Evolutionary conservation across 2,329 filamentous ascomycete species (phyloP), one percentile per base, ranked within the genome.

Genomic region (Alternaria postmessia): DNA sequence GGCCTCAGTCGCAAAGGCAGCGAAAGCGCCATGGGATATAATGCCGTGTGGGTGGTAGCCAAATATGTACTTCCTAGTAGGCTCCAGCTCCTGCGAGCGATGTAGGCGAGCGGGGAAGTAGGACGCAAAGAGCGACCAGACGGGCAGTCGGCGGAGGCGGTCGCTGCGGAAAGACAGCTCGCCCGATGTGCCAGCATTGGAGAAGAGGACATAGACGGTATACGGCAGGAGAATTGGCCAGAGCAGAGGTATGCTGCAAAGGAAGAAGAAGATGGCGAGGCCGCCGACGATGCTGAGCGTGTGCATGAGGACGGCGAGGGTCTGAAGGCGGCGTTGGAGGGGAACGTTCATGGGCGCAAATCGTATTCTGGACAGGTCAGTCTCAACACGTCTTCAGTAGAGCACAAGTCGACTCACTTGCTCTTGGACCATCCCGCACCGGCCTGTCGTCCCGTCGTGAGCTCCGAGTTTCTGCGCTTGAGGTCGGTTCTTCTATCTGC

Each of bases 11-110:
- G 86, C 91, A 74, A 98, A 98, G 5, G 94, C 91, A 5, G 89
- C 92, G 81, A 94, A 97, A 0, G 94, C 94, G n/a, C 94, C 95
- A 71, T 97, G 93, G 5, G 91, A 95, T 73, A 99, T 97, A 78
- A 99, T 98, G 24, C 95, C 94, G 75, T 99, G 95, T 0, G 95
- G 95, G 72, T 98, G 95, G 78, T 98, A 98, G 44, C 94, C 94
- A 71, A 99, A 93, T 64, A 99, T 93, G 81, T 98, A 99, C 79
- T 96, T 97, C 64, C 93, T 86, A 1, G 90, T 93, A 0, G 93
- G 86, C 22, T 91, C 87, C 7, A 99, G 86, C 57, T 90, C 85
- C 66, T 91, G 86, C 4, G 92, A 95, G 66, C 95, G 92, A 81
- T 98, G 93, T 39, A 99, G 85, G 57, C 87, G 87, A 48, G 93